Percentiles rank a stretch among this genome's conserved stretches.
Evolutionary conservation across 2,329 filamentous ascomycete genomes (phyloP).

Genomic region (Thelonectria discophora): DNA sequence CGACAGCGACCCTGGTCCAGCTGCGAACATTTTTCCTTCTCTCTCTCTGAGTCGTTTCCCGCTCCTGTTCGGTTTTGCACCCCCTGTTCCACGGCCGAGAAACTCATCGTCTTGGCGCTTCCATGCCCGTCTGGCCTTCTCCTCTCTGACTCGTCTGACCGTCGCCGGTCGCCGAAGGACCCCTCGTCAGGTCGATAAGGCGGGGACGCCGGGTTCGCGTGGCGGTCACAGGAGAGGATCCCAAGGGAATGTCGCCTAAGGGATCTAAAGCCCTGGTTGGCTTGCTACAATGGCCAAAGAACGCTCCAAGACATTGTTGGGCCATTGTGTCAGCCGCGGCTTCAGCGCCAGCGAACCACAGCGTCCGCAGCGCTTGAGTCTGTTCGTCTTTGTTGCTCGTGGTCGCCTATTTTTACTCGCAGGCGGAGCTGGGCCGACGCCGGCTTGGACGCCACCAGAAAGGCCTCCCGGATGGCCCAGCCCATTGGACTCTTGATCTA

Average conservation of each 20-base stretch:
- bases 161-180: conserved; percentile 1
- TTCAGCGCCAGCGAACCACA: conserved; percentile 23
- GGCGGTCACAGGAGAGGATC: conserved; percentile 18
- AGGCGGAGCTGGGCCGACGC: conserved; percentile 11
- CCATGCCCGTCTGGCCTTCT: neutral
- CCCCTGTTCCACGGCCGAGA: conserved; percentile 8
- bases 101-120: conserved; percentile 12
- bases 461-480: conserved; percentile 18
- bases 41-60: conserved; percentile 7
- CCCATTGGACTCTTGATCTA: conserved; percentile 38
- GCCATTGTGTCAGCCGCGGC: conserved; percentile 7
- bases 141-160: conserved; percentile 3
- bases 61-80: conserved; percentile 6
- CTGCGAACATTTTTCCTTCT: conserved; percentile 3
- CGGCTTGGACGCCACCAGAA: conserved; percentile 4
- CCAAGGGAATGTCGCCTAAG: conserved; percentile 18
- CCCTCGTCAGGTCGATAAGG: conserved; percentile 11
- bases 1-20: conserved; percentile 6
- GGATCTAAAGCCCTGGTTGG: conserved; percentile 19
- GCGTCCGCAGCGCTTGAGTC: conserved; percentile 14
- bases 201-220: conserved; percentile 22
- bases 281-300: neutral
- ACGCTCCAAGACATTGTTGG: neutral
- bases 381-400: conserved; percentile 8
- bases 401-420: conserved; percentile 9